Evolutionary conservation across 345 rosid species (phyloP).

Genomic region (Eucalyptus microcorys): DNA sequence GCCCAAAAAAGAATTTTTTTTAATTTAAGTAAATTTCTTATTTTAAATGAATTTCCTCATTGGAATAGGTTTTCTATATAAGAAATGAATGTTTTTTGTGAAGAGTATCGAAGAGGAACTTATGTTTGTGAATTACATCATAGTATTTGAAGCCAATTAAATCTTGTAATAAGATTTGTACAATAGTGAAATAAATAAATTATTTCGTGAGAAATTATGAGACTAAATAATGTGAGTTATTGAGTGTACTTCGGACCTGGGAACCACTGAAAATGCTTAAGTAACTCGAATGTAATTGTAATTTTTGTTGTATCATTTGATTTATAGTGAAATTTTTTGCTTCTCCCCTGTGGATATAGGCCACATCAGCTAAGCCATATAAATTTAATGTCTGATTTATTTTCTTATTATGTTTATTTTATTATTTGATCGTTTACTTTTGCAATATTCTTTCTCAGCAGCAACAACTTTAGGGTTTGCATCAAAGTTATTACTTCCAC

Average conservation of each 20-base stretch:
- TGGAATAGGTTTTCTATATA: too few species aligned
- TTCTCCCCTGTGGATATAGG: fast-evolving
- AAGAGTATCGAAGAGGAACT: too few species aligned
- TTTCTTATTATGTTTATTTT: too few species aligned
- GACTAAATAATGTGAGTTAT: too few species aligned
- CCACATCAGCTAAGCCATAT: fast-evolving
- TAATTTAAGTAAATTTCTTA: neutral
- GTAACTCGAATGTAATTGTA: too few species aligned
- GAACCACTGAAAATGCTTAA: too few species aligned
- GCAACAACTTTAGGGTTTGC: neutral
- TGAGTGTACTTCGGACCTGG: fast-evolving
- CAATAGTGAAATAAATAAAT: too few species aligned
- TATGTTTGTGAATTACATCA: neutral
- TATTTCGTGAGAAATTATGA: neutral
- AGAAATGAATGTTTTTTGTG: too few species aligned
- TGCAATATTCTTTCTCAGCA: fast-evolving
- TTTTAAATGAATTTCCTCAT: too few species aligned
- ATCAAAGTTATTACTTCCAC: neutral
- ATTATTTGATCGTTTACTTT: fast-evolving
- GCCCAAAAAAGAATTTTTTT: neutral
- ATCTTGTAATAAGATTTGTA: too few species aligned
- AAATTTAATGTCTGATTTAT: fast-evolving
- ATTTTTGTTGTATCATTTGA: fast-evolving
- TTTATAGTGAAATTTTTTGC: too few species aligned
- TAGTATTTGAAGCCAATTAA: neutral